Base-by-base conservation (phyloP, 2,329 filamentous ascomycete species). In the Nannizziopsis barbatae region DNA sequence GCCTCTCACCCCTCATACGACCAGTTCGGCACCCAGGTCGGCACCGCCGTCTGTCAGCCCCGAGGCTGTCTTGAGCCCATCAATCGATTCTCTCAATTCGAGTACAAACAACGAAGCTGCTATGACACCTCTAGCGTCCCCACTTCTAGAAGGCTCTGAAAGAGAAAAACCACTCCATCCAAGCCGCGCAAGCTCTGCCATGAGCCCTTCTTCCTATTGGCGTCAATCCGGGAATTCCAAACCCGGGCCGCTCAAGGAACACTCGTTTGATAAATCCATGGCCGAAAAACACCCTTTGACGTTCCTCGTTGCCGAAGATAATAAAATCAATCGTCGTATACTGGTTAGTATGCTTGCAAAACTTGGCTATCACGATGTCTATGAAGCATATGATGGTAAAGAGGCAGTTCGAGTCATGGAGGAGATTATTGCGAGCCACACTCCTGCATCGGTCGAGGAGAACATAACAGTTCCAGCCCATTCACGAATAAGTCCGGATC, bases 301-400 rank as follows among this genome's bases (percentile, higher is more conserved):
- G 8, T 80, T 86, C 53, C 71, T 86, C 2, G 77, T 86, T 1
- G 82, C 80, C 3, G 82, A 86, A 65, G 82, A 86, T 63, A 86
- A 86, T 62, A 75, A 75, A 53, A 83, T 85, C 63, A 84, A 85
- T 58, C 76, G 82, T 47, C 78, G 76, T 40, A 74, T 85, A 0
- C 70, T 84, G 12, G 74, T 82, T 22, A 79, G 68, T 56, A 84
- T 84, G 75, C 73, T 86, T 6, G 69, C 69, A 17, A 82, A 81
- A 55, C 73, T 86, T 11, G 82, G 82, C 10, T 85, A 85, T 61
- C 68, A 67, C 22, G 71, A 73, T 47, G 73, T 85, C 11, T 69
- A 74, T 47, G 75, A 84, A 60, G 82, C 82, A 0, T 80, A 80
- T 56, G 80, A 86, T 57, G 82, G 82, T 36, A 73, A 75, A 40